Base-by-base conservation (phyloP, 441 rosid genomes). In the Mallotus repandus region DNA sequence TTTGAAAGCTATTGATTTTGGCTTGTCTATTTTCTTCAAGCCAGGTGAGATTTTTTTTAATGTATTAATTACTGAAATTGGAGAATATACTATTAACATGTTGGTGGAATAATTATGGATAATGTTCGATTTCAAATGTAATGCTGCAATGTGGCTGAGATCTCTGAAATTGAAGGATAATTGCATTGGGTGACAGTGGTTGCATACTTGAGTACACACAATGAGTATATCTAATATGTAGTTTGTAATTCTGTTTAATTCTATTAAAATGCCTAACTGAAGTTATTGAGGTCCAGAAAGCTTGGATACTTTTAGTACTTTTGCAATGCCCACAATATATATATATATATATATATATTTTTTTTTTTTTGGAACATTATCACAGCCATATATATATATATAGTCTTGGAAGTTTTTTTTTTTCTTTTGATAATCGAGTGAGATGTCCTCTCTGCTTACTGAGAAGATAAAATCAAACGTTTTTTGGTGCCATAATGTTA, bases 21-120 rank as follows among this genome's bases (percentile, higher is more conserved):
- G 99, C 12, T 82, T 96, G 83, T 96, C 99, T 22, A 96, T 96
- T 58, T 96, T 96, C 89, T 96, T 96, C 86, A 96, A 91, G 86
- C 99, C 96, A 54, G 99, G 99, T 93, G 68, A 77, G 83, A 38
- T 4, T 38, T 38, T 38, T 38, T 38, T 38, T 38, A 4, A 10
- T 45, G 0, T 45, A 45, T 45, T 45, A 29, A 45, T 45, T 45
- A 45, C 11, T 45, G 11, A 45, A 45, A 45, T 45, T 45, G 7
- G 49, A 45, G 11, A 45, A 9, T 45, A 10, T 45, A 9, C 12
- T 7, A 10, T 45, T 45, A 15, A n/a, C 21, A 56, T 38, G 53
- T 29, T 29, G 32, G 32, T 29, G 32, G 32, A 29, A 29, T 29
- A 29, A 29, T 29, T 29, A 29, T 29, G 32, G 72, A 56, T 69